Evolutionary conservation across 768 basidiomycete species (phyloP).

Genomic region (Termitomyces heimii): DNA sequence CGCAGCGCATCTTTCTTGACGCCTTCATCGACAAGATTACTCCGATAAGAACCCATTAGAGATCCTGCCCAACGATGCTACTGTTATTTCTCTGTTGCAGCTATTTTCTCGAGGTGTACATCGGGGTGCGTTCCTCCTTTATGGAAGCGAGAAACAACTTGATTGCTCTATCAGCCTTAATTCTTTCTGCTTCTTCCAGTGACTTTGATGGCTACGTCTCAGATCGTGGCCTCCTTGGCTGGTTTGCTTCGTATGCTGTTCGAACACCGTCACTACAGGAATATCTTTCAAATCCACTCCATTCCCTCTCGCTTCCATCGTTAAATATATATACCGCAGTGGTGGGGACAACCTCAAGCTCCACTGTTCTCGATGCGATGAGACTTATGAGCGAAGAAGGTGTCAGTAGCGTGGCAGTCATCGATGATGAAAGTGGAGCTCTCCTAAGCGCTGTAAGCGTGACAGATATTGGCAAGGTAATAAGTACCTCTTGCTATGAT

Average conservation of each 20-base stretch:
- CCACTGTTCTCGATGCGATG: slow-evolving; percentile 76
- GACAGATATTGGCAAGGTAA: slow-evolving; percentile 74
- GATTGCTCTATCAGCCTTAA: slow-evolving; percentile 36
- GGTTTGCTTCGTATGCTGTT: slow-evolving; percentile 55
- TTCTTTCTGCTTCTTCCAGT: slow-evolving; percentile 38
- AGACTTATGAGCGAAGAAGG: slow-evolving; percentile 81
- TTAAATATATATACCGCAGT: slow-evolving; percentile 58
- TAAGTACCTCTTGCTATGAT: not conserved
- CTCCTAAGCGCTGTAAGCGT: slow-evolving; percentile 76
- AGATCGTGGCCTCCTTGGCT: slow-evolving; percentile 63
- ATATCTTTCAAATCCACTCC: slow-evolving; percentile 50
- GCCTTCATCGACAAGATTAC: slow-evolving; percentile 43
- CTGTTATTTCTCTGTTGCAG: slow-evolving; percentile 53
- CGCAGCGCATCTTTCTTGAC: not conserved
- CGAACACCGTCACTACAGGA: slow-evolving; percentile 37
- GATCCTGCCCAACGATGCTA: slow-evolving; percentile 55
- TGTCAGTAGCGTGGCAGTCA: slow-evolving; percentile 75
- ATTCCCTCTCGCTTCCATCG: slow-evolving; percentile 55
- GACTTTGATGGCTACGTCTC: slow-evolving; percentile 70
- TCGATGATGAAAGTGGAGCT: slow-evolving; percentile 57
- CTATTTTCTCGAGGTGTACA: slow-evolving; percentile 70
- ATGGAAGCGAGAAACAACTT: not conserved
- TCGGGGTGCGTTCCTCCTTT: slow-evolving; percentile 41
- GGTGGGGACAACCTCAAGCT: slow-evolving; percentile 53
- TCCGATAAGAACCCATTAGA: slow-evolving; percentile 83